phyloP scores from a whole-genome alignment of 495 filamentous ascomycete genomes.

The Oidiodendron maius region DNA sequence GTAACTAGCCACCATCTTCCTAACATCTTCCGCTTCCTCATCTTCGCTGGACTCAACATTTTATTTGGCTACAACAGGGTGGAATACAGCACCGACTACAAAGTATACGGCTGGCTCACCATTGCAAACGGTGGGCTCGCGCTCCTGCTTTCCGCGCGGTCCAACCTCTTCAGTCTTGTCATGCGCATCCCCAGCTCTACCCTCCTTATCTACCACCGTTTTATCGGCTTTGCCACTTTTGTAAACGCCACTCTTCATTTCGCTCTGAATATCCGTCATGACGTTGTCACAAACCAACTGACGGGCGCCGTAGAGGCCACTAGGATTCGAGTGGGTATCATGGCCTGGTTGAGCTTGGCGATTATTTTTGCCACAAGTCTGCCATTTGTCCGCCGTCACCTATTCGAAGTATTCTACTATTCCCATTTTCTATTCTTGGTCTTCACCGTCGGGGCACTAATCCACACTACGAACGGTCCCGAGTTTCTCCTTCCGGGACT shows the following conservation, averaged over 20 bases:
- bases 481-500: too few species aligned
- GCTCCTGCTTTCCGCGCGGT: conserved; percentile 16
- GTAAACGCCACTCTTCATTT: conserved; percentile 18
- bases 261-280: conserved; percentile 11
- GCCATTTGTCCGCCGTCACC: too few species aligned
- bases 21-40: conserved; percentile 19
- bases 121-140: conserved; percentile 16
- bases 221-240: conserved; percentile 11
- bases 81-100: conserved; percentile 14
- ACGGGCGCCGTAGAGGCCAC: not conserved
- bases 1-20: conserved; percentile 10
- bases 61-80: conserved; percentile 12
- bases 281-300: conserved; percentile 13
- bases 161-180: conserved; percentile 11
- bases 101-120: conserved; percentile 19
- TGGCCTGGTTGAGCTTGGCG: too few species aligned
- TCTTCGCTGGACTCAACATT: conserved; percentile 21
- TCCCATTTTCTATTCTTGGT: conserved; percentile 14
- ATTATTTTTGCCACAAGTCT: too few species aligned
- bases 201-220: conserved; percentile 17
- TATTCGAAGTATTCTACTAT: conserved; percentile 21
- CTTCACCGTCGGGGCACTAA: too few species aligned
- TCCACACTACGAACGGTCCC: too few species aligned
- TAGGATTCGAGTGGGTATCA: conserved; percentile 12
- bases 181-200: conserved; percentile 12